Evolutionary conservation across 768 basidiomycete genomes (phyloP), one percentile per base, ranked within the genome.

Genomic region (button mushroom (Agaricus bisporus)): DNA sequence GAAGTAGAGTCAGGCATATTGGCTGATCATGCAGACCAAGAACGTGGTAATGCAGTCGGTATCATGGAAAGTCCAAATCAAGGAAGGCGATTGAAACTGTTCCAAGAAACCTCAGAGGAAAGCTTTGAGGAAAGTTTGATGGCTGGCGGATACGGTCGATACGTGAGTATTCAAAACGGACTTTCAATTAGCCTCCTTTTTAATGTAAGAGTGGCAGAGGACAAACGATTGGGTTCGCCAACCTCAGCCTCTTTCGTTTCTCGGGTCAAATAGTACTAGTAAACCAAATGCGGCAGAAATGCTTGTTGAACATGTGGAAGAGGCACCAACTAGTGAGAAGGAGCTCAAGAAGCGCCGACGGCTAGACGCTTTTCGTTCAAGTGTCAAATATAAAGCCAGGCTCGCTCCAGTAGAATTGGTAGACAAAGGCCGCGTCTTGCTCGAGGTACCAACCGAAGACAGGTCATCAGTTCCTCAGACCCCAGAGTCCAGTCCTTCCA

Each of bases 111-210:
- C 0, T 86, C 85, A 4, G 86, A 88, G 43, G 86, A 88, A 67
- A 90, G 87, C 61, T 90, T 91, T 60, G 88, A 91, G 61, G 88
- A 91, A 68, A 86, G 86, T 59, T 65, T 90, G 39, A 87, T 89
- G 80, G 87, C 86, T 17, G 86, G 87, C 28, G 88, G 88, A 7
- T 90, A 90, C 66, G 86, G 83, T 1, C 77, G 78, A 57, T 90
- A 89, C 66, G 88, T 85, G 64, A 67, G 82, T 70, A 44, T n/a
- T 20, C 32, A 25, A 18, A 35, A 22, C 22, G 22, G 53, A 14
- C 29, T 56, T 2, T 10, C 41, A 48, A 45, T 26, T 11, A 20
- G 28, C 15, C 36, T 18, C 9, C 18, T 22, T 58, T n/a, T 62
- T 59, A 51, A 51, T 41, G 45, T 48, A 42, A 15, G 52, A 39